Evolutionary conservation across 495 filamentous ascomycete species (phyloP), one percentile per base, ranked within the genome.

Genomic region (Letharia lupina): DNA sequence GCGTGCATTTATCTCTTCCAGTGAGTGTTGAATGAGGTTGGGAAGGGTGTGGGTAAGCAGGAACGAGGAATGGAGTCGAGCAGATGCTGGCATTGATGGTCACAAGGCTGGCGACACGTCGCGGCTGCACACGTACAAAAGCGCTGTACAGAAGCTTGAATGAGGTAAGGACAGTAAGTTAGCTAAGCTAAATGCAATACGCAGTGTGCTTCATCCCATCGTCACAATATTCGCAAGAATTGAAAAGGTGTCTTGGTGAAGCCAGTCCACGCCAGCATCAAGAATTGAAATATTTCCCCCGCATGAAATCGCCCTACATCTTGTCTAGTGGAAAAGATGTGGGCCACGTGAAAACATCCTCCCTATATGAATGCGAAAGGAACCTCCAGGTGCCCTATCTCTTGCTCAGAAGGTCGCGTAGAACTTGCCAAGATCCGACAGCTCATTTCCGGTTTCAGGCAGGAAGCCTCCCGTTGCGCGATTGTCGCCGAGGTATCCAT

Each of bases 401-500:
- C 39, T 57, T 57, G 23, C 15, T 66, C 23, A 62, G 13, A 66
- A 54, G 48, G 33, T 61, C 5, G 65, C 65, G 48, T 67, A 67
- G 48, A 65, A 61, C 8, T 44, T 11, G 37, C 65, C 65, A 15
- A 67, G 61, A 4, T 62, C 61, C 23, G 59, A 62, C 16, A 67
- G 40, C 50, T 54, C 11, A 20, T 56, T 31, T n/a, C 59, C 65
- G 18, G 20, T 23, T n/a, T 63, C 47, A 31, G 42, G 41, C 42
- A 67, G 16, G 61, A 67, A 67, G 37, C 63, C 54, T 65, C 28
- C 65, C 39, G 15, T 35, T 48, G 42, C 23, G 31, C 47, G 16
- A 18, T 63, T 61, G 12, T 40, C 28, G 39, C 62, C 59, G 15
- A 68, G 59, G 41, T 68, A 70, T 13, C 62, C 69, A 47, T 70